Base-by-base conservation (phyloP, 78 protist species). In the Diacronema lutheri region DNA sequence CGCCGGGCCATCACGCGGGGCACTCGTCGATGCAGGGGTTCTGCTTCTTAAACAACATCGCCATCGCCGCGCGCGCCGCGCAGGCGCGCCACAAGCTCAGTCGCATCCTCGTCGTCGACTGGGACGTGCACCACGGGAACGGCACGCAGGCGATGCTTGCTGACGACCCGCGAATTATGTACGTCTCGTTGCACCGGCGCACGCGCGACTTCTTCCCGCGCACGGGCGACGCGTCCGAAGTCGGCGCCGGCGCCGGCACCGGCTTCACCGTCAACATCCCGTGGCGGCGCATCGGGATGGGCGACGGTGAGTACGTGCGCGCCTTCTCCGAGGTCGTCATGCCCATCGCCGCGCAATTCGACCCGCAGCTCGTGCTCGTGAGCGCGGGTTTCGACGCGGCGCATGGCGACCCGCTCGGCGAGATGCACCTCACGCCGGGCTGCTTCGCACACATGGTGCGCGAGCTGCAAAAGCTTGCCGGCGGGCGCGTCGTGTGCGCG, bases 71-170 rank as follows among this genome's bases (percentile, higher is more conserved):
- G 7, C 76, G 81, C 23, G 72, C 73, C 19, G 95, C 95, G n/a
- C 90, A 80, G 77, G 26, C 57, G 33, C 66, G 73, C 16, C 68
- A 73, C 33, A 79, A 84, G 7, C 60, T 88, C 73, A 13, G 38
- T 14, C 84, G 94, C 57, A 85, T 93, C 41, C 92, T 92, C 26
- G 69, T 95, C 40, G 58, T 95, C 46, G 97, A 95, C 80, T 93
- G 87, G 85, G 97, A 95, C 62, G 92, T 95, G 60, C 97, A 95
- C 41, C 96, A 93, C 76, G 96, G 96, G 14, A 90, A 93, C 73
- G 97, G 97, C 21, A 93, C 94, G 26, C 92, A 93, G 80, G 94
- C 90, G 76, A 85, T 95, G 6, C 44, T 93, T 29, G 86, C 88
- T 13, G 85, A 92, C 31, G 94, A 89, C 68, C 92, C 90, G 26